Evolutionary conservation across 1,284 basidiomycete genomes (phyloP).

Genomic region (Vanrija sp.): DNA sequence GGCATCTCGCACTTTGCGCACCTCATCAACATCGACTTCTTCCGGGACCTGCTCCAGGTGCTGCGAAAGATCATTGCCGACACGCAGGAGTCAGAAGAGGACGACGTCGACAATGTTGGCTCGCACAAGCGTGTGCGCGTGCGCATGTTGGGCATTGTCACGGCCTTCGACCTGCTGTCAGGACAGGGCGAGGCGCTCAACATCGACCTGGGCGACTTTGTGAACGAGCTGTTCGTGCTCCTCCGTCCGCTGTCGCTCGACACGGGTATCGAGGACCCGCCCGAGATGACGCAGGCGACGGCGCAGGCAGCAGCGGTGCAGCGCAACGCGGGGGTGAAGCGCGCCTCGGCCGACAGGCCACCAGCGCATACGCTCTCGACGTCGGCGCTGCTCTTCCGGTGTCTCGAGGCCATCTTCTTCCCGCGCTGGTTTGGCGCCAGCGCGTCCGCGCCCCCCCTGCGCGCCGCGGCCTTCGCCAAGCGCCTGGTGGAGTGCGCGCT

Average conservation of each 20-base stretch:
- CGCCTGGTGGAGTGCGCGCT: slow-evolving; percentile 74
- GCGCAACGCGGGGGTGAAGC: slow-evolving; percentile 3
- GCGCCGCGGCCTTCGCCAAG: slow-evolving; percentile 86
- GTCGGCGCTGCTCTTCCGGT: slow-evolving; percentile 74
- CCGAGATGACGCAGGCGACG: slow-evolving; percentile 30
- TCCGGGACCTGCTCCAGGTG: slow-evolving; percentile 87
- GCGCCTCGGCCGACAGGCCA: slow-evolving; percentile 15
- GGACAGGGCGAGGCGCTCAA: slow-evolving; percentile 98
- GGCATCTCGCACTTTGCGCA: slow-evolving; percentile 93
- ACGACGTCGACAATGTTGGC: slow-evolving; percentile 28
- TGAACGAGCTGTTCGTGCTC: slow-evolving; percentile 56
- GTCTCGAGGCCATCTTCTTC: slow-evolving; percentile 73
- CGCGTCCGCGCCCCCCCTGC: slow-evolving; percentile 63
- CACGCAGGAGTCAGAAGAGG: slow-evolving; percentile 47
- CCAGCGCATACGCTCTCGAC: slow-evolving; percentile 37
- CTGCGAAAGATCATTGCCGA: slow-evolving; percentile 70
- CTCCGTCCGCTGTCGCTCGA: slow-evolving; percentile 53
- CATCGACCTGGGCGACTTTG: slow-evolving; percentile 88
- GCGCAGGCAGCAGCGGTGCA: slow-evolving; percentile 17
- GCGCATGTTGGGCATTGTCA: slow-evolving; percentile 81
- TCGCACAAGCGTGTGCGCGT: slow-evolving; percentile 55
- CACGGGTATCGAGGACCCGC: slow-evolving; percentile 52
- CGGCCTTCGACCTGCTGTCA: slow-evolving; percentile 91
- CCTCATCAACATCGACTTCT: slow-evolving; percentile 97
- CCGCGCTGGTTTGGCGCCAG: slow-evolving; percentile 56